Evolutionary conservation across 768 basidiomycete species (phyloP).

Genomic region (Boletus speciosus): DNA sequence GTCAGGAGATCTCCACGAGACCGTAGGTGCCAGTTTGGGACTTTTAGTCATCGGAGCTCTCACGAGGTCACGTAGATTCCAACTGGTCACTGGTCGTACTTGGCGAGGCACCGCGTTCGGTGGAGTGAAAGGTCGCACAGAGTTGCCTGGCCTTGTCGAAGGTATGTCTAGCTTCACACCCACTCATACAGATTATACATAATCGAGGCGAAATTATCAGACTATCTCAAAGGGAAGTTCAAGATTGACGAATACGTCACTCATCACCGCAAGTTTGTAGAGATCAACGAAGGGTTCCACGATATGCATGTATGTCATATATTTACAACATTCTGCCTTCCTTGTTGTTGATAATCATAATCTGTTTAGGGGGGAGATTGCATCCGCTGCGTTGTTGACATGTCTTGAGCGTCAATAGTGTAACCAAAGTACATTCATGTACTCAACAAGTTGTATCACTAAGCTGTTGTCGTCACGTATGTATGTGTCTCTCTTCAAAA

Average conservation of each 20-base stretch:
- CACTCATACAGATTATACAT: not conserved
- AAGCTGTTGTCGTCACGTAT: not conserved
- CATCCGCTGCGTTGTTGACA: slow-evolving; percentile 94
- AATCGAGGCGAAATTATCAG: slow-evolving; percentile 34
- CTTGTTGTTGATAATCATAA: slow-evolving; percentile 9
- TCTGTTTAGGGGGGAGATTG: slow-evolving; percentile 62
- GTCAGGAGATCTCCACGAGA: slow-evolving; percentile 89
- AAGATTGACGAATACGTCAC: slow-evolving; percentile 97
- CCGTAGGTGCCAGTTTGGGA: slow-evolving; percentile 49
- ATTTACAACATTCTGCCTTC: not conserved
- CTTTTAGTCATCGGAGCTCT: slow-evolving; percentile 1
- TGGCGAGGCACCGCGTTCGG: slow-evolving; percentile 98
- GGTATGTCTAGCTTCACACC: slow-evolving; percentile 41
- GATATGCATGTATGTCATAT: slow-evolving; percentile 87
- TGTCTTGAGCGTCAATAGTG: slow-evolving; percentile 45
- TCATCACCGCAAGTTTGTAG: slow-evolving; percentile 68
- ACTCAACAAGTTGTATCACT: slow-evolving; percentile 5
- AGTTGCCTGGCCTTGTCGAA: slow-evolving; percentile 90
- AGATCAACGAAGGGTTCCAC: slow-evolving; percentile 85
- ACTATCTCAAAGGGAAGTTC: slow-evolving; percentile 77
- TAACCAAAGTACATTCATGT: not conserved
- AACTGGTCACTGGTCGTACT: slow-evolving; percentile 78
- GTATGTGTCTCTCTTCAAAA: not conserved
- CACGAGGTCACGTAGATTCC: slow-evolving; percentile 40
- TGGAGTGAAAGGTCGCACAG: slow-evolving; percentile 96